Evolutionary conservation across 2,329 filamentous ascomycete genomes (phyloP), one percentile per base, ranked within the genome.

Genomic region (Aspergillus felis): DNA sequence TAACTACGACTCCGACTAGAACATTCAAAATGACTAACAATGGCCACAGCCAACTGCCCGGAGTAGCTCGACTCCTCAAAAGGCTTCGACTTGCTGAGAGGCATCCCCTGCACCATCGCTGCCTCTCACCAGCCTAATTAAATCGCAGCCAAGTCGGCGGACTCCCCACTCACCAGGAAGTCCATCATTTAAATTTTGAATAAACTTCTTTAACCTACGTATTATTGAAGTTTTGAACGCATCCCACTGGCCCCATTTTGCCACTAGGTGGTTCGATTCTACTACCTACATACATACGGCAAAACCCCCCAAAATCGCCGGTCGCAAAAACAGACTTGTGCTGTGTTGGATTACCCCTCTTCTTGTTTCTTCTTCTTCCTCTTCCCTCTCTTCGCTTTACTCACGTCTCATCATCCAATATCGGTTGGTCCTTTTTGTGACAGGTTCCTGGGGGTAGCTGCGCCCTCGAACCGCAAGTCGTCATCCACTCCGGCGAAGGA

Each of bases 121-220:
- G 52, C 56, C 54, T 38, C 32, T 17, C 32, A 38, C 32, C 32
- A 38, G 6, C 14, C 32, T 38, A 17, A 6, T 38, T 54, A 54
- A 50, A 51, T 32, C 51, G 25, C 54, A 57, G 58, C 58, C 58
- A 60, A 60, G 58, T 57, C 52, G 46, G 12, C 24, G 42, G 24
- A 22, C 50, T 53, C 51, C 58, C 56, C 58, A 53, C 53, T 57
- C 46, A 51, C 35, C 56, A 59, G 44, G 52, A 50, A 55, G 51
- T 38, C 55, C 47, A 35, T 48, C 51, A 42, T 54, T 38, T 7
- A n/a, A 7, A 17, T 17, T 17, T 17, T 1, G 14, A 17, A 38
- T 17, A 54, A 38, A n/a, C 35, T 35, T n/a, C 32, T 53, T 53
- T 47, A 32, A 20, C 47, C 22, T 52, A 17, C 41, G 12, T 28